Evolutionary conservation across 1,284 basidiomycete genomes (phyloP).

Genomic region (Pseudozyma sp.): DNA sequence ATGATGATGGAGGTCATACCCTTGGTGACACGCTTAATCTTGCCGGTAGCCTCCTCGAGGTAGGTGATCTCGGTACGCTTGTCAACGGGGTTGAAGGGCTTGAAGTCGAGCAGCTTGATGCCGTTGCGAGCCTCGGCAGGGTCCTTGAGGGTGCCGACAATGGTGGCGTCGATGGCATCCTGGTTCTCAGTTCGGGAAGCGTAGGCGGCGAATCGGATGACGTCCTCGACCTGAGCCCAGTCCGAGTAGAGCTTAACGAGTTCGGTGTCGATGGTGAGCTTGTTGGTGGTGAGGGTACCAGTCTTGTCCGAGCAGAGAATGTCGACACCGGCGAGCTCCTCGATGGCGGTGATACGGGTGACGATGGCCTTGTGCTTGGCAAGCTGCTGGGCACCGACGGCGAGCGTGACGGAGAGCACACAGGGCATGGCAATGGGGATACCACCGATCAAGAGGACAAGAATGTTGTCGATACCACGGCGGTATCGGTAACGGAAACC

Average conservation of each 20-base stretch:
- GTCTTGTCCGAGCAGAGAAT: conserved; percentile 99
- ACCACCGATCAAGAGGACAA: conserved; percentile 97
- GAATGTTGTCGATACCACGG: conserved; percentile 88
- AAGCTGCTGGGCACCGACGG: conserved; percentile 94
- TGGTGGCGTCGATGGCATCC: conserved; percentile 93
- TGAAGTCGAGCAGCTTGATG: conserved; percentile 97
- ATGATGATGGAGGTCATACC: conserved; percentile 96
- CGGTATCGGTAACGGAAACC: conserved; percentile 75
- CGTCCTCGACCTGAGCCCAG: conserved; percentile 83
- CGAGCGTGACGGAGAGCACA: conserved; percentile 95
- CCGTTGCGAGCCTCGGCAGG: conserved; percentile 82
- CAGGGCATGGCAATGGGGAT: conserved; percentile 97
- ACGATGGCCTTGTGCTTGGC: conserved; percentile 94
- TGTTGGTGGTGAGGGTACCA: conserved; percentile 93
- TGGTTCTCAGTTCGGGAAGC: conserved; percentile 98
- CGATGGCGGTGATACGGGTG: conserved; percentile 93
- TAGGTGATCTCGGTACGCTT: conserved; percentile 99
- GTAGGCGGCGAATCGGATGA: conserved; percentile 92
- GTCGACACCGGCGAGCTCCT: conserved; percentile 90
- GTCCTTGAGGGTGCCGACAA: conserved; percentile 80
- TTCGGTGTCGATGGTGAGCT: conserved; percentile 93
- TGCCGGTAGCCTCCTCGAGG: conserved; percentile 89
- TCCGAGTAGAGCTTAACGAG: conserved; percentile 91
- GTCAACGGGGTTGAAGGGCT: conserved; percentile 98
- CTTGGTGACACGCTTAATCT: conserved; percentile 98